Conservation (phyloP, 768 basidiomycete species). For the Mycena filopes region DNA sequence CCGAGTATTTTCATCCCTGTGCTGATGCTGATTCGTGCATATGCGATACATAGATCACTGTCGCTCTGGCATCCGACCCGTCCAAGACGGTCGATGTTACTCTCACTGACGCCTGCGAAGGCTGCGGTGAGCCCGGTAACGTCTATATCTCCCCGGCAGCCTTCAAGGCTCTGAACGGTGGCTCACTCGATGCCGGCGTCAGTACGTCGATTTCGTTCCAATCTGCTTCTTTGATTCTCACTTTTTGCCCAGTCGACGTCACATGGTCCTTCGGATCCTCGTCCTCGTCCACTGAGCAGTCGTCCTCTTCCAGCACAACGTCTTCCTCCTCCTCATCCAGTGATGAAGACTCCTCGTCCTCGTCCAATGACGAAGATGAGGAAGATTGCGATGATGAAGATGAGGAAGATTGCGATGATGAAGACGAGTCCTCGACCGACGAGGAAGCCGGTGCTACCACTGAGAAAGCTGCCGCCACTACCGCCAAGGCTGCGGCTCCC, state of each 20-base stretch:
- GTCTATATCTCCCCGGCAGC: conserved; percentile 32
- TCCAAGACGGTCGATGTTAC: conserved; percentile 32
- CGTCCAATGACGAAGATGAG: too few relatives aligned
- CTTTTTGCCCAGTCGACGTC: conserved; percentile 27
- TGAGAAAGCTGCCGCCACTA: conserved; percentile 8
- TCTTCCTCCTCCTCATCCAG: background rate
- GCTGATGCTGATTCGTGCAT: conserved; percentile 1
- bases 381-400: background rate
- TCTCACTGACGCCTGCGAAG: conserved; percentile 31
- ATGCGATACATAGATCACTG: conserved; percentile 22
- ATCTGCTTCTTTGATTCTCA: conserved; percentile 8
- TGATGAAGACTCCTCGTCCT: background rate
- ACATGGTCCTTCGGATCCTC: conserved; percentile 30
- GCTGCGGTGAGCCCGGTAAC: conserved; percentile 21
- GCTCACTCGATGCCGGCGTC: conserved; percentile 29
- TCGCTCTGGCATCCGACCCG: conserved; percentile 29
- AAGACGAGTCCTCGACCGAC: background rate
- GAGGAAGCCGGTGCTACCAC: background rate
- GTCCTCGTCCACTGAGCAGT: background rate
- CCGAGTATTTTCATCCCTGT: background rate
- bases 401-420: background rate
- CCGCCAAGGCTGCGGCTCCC: conserved; percentile 5
- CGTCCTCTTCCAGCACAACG: background rate
- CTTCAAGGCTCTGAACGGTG: conserved; percentile 31
- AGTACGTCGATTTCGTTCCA: conserved; percentile 18